Percentiles rank a stretch among this genome's conserved stretches.
Evolutionary conservation across 176 grass and related monocot genomes (phyloP).

Genomic region (Echinochloa phyllopogon): DNA sequence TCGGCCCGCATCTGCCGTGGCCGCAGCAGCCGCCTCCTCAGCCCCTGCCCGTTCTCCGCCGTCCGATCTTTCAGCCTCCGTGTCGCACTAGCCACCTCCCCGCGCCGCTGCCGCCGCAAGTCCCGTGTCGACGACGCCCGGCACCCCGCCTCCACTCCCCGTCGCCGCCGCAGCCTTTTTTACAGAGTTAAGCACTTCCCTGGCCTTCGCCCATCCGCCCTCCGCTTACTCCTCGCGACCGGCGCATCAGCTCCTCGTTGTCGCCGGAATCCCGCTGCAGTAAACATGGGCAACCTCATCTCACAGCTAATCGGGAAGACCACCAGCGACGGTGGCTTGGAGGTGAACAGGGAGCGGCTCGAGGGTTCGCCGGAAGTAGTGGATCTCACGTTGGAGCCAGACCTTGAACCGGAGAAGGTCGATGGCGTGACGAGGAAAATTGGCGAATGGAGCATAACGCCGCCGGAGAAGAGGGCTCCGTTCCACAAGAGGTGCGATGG

Average conservation of each 20-base stretch:
- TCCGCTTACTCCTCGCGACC: conserved; percentile 31
- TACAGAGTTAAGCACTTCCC: conserved; percentile 6
- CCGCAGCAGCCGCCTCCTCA: background rate
- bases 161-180: background rate
- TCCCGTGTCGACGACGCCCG: background rate
- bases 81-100: background rate
- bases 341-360: conserved; percentile 10
- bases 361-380: conserved; percentile 22
- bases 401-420: conserved; percentile 25
- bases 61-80: background rate
- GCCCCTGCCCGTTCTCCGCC: background rate
- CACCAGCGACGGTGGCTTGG: conserved; percentile 22
- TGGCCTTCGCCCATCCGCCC: conserved; percentile 37
- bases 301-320: conserved; percentile 22
- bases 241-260: background rate
- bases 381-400: conserved; percentile 45
- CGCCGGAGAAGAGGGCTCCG: background rate
- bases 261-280: conserved; percentile 15
- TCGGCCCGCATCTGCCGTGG: background rate
- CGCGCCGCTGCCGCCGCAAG: conserved; percentile 10
- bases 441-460: background rate
- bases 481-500: conserved; percentile 13
- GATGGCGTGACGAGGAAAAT: background rate
- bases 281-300: conserved; percentile 41
- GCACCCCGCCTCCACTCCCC: background rate